Base-by-base conservation (phyloP, 2,329 filamentous ascomycete species). In the Diaporthe ilicicola region DNA sequence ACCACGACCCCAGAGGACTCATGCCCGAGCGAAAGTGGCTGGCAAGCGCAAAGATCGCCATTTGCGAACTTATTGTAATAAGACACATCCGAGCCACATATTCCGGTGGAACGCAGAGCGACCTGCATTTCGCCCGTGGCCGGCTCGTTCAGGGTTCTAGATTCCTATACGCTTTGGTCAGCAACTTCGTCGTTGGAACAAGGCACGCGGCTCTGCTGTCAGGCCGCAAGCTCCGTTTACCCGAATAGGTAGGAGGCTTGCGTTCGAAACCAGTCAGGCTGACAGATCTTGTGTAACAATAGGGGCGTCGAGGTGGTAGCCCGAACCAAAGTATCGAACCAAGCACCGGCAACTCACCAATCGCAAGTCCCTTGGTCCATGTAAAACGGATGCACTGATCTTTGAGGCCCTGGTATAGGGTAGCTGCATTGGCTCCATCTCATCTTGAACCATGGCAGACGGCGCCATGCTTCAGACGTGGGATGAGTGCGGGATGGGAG, bases 21-120 rank as follows among this genome's bases (percentile, higher is more conserved):
- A 75, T 90, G 88, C n/a, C 89, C 89, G 3, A 92, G 85, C 6
- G 89, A 91, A 39, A 93, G 82, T 34, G 91, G 91, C 72, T 87
- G 85, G 74, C 88, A 90, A 56, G 89, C 90, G 75, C 90, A 90
- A 64, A 93, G 85, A 79, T 92, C 90, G 55, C 91, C 91, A 76
- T 93, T 93, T 80, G 90, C 89, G 77, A 92, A 92, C 76, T 92
- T 91, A 79, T 89, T 91, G 83, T 91, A 93, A 80, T 93, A 93
- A 67, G 89, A 89, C 67, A 92, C 87, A 79, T 93, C 91, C 9
- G 90, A 92, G 69, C 91, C 91, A 78, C 91, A 93, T 75, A 93
- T 90, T 46, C 91, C 90, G 29, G 91, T 92, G 8, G 88, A 86
- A 76, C 87, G 88, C 79, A 93, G 84, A 75, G 88, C 85, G 76